Percentiles rank a stretch among this genome's conserved stretches.
Conservation (phyloP, 805 yeast species). For the Sugiyamaella lignohabitans region DNA sequence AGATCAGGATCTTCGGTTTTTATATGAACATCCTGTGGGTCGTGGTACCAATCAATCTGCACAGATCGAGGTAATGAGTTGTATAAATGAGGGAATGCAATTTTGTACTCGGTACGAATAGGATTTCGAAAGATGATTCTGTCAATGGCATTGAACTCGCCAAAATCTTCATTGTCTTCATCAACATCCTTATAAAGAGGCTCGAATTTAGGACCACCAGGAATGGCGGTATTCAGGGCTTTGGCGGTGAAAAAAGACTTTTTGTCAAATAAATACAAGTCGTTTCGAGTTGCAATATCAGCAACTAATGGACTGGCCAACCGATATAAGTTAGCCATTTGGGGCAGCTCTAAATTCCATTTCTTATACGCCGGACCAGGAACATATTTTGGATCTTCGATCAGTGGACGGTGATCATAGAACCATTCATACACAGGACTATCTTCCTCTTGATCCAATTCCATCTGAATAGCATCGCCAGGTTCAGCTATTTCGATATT, state of each 20-base stretch:
- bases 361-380: conserved; percentile 72
- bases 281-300: conserved; percentile 52
- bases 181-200: conserved; percentile 65
- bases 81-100: conserved; percentile 81
- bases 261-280: conserved; percentile 66
- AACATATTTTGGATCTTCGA: conserved; percentile 48
- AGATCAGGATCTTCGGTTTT: conserved; percentile 43
- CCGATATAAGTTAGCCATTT: conserved; percentile 59
- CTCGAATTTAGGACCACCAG: conserved; percentile 96
- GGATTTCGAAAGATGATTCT: conserved; percentile 75
- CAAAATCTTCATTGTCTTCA: conserved; percentile 60
- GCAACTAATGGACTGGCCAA: conserved; percentile 66
- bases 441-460: conserved; percentile 60
- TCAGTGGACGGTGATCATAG: conserved; percentile 68
- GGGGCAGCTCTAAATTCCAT: conserved; percentile 60
- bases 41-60: conserved; percentile 53
- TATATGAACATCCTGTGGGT: conserved; percentile 49
- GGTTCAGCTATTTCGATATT: conserved; percentile 68
- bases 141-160: conserved; percentile 86
- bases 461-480: conserved; percentile 61
- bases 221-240: conserved; percentile 77
- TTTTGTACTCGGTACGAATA: conserved; percentile 72
- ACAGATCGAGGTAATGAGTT: conserved; percentile 71
- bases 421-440: conserved; percentile 64
- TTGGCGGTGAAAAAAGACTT: conserved; percentile 85